Percentiles rank a stretch among this genome's conserved stretches.
Evolutionary conservation across 1,139 yeast genomes (phyloP).

Genomic region (Magnusiomyces suaveolens): DNA sequence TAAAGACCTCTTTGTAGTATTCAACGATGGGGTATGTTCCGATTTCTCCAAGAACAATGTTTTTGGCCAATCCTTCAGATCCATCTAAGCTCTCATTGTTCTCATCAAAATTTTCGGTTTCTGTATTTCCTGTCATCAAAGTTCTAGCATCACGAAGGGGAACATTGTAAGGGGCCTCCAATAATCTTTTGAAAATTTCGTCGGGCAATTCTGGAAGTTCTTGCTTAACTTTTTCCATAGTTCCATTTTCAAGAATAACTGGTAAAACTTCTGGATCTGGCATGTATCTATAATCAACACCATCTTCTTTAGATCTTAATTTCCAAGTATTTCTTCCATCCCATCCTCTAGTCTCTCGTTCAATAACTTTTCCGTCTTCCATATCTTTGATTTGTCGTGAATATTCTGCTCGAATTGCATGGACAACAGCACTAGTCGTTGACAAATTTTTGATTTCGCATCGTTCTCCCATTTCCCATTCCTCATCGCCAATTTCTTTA

Average conservation of each 20-base stretch:
- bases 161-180: conserved; percentile 45
- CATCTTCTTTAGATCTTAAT: conserved; percentile 66
- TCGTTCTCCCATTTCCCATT: conserved; percentile 36
- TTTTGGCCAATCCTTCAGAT: no score
- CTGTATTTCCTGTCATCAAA: conserved; percentile 33
- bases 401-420: conserved; percentile 71
- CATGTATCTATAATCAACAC: conserved; percentile 82
- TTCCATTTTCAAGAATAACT: conserved; percentile 39
- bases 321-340: conserved; percentile 58
- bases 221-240: conserved; percentile 34
- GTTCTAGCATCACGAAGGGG: conserved; percentile 65
- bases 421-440: conserved; percentile 68
- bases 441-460: conserved; percentile 87
- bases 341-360: conserved; percentile 87
- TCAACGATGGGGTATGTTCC: conserved; percentile 29
- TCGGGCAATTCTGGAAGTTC: conserved; percentile 60
- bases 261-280: conserved; percentile 86
- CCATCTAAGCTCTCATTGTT: background rate
- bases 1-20: conserved; percentile 45
- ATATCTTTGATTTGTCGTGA: conserved; percentile 49
- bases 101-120: background rate
- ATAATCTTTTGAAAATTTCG: conserved; percentile 41
- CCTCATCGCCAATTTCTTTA: conserved; percentile 23
- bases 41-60: conserved; percentile 3
- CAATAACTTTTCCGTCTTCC: conserved; percentile 32